A percentile compares a stretch with the other conserved stretches of the same genome.
Conservation (phyloP, 2,329 filamentous ascomycete species). For the Cladosporium colombiae region DNA sequence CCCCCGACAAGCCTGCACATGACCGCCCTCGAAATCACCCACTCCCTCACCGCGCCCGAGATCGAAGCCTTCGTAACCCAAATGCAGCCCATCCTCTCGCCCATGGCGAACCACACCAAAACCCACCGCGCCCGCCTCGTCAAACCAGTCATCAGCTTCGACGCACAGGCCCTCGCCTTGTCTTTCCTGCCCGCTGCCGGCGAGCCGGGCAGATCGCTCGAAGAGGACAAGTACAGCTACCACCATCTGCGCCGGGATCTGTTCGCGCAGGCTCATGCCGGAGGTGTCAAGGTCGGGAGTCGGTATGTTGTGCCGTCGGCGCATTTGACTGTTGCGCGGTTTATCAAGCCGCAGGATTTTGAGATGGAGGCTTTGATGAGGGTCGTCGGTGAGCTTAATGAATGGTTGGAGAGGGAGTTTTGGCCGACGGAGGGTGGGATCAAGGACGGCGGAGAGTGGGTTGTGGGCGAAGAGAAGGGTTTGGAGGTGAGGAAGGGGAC, state of each 20-base stretch:
- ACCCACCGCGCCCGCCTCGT: slow-evolving; percentile 72
- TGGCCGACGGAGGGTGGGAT: slow-evolving; percentile 57
- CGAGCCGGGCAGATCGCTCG: slow-evolving; percentile 39
- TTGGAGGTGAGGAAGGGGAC: slow-evolving; percentile 73
- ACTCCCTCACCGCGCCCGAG: slow-evolving; percentile 66
- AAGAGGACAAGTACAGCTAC: slow-evolving; percentile 74
- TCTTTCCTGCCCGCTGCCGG: slow-evolving; percentile 81
- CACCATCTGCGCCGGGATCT: slow-evolving; percentile 85
- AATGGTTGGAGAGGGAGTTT: slow-evolving; percentile 68
- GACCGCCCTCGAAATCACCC: slow-evolving; percentile 81
- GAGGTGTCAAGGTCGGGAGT: slow-evolving; percentile 70
- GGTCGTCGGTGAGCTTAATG: slow-evolving; percentile 74
- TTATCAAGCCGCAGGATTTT: slow-evolving; percentile 67
- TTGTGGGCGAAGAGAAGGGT: slow-evolving; percentile 82
- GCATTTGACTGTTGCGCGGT: slow-evolving; percentile 84
- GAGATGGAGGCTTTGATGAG: slow-evolving; percentile 60
- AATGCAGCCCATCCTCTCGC: slow-evolving; percentile 52
- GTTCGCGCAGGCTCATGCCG: slow-evolving; percentile 60
- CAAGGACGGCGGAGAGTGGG: slow-evolving; percentile 68
- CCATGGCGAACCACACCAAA: slow-evolving; percentile 67
- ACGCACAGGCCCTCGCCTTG: slow-evolving; percentile 80
- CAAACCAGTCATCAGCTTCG: slow-evolving; percentile 80
- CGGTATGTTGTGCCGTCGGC: slow-evolving; percentile 87
- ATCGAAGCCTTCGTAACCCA: slow-evolving; percentile 17
- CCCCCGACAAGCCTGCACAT: slow-evolving; percentile 76